Evolutionary conservation across 129 eudicot genomes (phyloP).

Genomic region (Silybum marianum): DNA sequence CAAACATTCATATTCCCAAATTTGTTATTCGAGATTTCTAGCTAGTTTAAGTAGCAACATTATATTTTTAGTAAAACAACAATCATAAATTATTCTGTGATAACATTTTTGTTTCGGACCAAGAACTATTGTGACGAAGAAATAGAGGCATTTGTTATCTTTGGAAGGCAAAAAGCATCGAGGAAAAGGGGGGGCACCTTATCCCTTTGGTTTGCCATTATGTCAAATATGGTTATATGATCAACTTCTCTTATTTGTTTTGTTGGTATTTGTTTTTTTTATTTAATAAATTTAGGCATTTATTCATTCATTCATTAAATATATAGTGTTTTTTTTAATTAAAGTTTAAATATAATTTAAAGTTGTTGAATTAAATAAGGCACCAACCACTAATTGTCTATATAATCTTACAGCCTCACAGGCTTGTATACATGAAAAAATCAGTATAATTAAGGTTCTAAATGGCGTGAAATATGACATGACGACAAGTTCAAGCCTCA

Average conservation of each 20-base stretch:
- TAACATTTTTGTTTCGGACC: neutral
- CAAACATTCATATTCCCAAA: neutral
- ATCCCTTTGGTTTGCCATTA: neutral
- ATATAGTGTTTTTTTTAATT: neutral
- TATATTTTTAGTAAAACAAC: neutral
- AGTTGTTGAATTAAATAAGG: neutral
- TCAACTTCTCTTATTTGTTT: neutral
- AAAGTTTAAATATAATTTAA: no score
- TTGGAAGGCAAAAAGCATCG: neutral
- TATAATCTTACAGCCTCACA: neutral
- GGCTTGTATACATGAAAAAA: neutral
- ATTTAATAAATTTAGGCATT: no score
- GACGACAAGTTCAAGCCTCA: no score
- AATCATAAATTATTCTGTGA: neutral
- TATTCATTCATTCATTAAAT: no score
- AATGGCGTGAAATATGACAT: no score
- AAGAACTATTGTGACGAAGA: neutral
- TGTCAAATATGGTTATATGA: neutral
- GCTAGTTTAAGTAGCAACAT: neutral
- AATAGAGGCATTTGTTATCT: neutral
- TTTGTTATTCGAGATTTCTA: neutral
- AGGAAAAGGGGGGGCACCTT: neutral
- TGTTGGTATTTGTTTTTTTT: neutral
- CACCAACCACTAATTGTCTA: neutral
- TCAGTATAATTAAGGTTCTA: no score